These are phyloP conservation scores for Lasiosphaeria hispida DNA, from an alignment of 495 filamentous ascomycete species.

Conservation along the genomic window DNA sequence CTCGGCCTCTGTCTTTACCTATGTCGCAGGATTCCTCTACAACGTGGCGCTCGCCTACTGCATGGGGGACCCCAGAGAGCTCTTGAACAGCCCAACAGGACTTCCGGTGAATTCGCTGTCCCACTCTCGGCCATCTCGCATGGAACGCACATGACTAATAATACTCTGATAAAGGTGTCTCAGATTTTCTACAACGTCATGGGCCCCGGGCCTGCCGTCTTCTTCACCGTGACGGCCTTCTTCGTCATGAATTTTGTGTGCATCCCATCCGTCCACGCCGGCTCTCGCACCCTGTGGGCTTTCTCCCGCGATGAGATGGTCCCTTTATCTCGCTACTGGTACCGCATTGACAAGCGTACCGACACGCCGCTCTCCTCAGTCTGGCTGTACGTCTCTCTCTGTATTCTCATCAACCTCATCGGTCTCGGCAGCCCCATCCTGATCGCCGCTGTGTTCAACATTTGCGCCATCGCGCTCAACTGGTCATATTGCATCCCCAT, in stretches of 20 bases:
- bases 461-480: constrained; percentile 58
- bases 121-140: too few relatives aligned
- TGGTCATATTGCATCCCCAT: constrained; percentile 62
- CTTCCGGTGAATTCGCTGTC: too few relatives aligned
- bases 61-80: constrained; percentile 49
- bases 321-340: constrained; percentile 51
- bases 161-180: constrained; percentile 34
- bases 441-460: constrained; percentile 57
- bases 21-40: constrained; percentile 55
- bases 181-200: constrained; percentile 61
- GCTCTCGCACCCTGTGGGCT: constrained; percentile 58
- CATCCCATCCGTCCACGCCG: constrained; percentile 58
- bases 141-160: too few relatives aligned
- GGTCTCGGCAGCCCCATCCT: constrained; percentile 56
- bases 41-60: constrained; percentile 59
- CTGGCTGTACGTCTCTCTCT: constrained; percentile 54
- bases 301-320: constrained; percentile 57
- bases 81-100: constrained; percentile 44
- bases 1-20: constrained; percentile 56
- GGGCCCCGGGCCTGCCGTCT: constrained; percentile 52
- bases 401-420: constrained; percentile 60
- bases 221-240: constrained; percentile 55
- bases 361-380: constrained; percentile 57
- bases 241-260: constrained; percentile 55
- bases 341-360: constrained; percentile 46